These are phyloP conservation scores for Rubia peregrina DNA, from an alignment of 305 asterid genomes.

Conservation along the genomic window DNA sequence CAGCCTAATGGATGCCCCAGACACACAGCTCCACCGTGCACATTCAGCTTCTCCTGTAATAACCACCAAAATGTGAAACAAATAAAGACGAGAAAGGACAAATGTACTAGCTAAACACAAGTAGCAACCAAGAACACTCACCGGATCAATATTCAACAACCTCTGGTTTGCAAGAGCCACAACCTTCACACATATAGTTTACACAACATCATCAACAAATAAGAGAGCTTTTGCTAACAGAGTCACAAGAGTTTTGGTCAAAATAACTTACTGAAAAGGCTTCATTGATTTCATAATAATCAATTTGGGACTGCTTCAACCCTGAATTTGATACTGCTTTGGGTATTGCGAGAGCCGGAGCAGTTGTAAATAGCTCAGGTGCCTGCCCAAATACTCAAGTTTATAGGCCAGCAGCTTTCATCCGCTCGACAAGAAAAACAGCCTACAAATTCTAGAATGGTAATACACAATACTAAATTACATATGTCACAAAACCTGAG, in stretches of 20 bases:
- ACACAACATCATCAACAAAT: slow-evolving; percentile 10
- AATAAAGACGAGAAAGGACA: slow-evolving; percentile 14
- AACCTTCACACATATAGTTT: slow-evolving; percentile 40
- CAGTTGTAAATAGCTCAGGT: slow-evolving; percentile 83
- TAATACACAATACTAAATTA: slow-evolving; percentile 8
- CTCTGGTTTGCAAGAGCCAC: slow-evolving; percentile 87
- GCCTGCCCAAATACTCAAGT: slow-evolving; percentile 52
- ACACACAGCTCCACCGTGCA: slow-evolving; percentile 89
- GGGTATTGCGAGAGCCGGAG: slow-evolving; percentile 95
- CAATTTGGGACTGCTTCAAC: slow-evolving; percentile 59
- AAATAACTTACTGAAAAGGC: slow-evolving; percentile 77
- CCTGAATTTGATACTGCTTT: slow-evolving; percentile 81
- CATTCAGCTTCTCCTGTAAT: slow-evolving; percentile 60
- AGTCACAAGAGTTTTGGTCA: background rate
- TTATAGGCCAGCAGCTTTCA: slow-evolving; percentile 15
- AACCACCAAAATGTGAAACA: slow-evolving; percentile 5
- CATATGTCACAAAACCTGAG: slow-evolving; percentile 49
- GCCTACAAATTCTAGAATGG: background rate
- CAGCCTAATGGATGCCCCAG: slow-evolving; percentile 95
- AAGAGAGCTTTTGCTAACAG: slow-evolving; percentile 2
- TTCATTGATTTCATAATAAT: slow-evolving; percentile 86
- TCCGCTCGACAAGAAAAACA: background rate
- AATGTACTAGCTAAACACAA: background rate
- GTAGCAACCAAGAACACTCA: slow-evolving; percentile 30
- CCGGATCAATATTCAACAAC: slow-evolving; percentile 61